A percentile compares a stretch with the other conserved stretches of the same genome.
Conservation (phyloP, 192 early-diverging fungal species). For the Backusella westeae region DNA sequence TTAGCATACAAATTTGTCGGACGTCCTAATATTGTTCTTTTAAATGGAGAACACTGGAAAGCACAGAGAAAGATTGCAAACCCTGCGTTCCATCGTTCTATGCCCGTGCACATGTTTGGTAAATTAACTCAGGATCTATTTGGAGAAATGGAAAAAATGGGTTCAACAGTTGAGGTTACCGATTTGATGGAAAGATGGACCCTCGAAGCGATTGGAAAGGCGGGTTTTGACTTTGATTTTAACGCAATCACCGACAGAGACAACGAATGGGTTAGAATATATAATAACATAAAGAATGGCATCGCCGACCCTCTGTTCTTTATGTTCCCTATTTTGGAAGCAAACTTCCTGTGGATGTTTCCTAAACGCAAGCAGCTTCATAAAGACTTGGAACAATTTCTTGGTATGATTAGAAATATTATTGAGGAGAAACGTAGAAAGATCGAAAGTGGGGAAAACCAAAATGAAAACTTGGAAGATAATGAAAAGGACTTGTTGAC, state of each 20-base stretch:
- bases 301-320: neutral
- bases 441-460: neutral
- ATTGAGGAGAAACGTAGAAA: conserved; percentile 18
- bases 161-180: neutral
- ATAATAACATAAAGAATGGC: neutral
- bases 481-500: conserved; percentile 22
- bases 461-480: neutral
- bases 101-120: conserved; percentile 28
- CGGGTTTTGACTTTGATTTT: neutral
- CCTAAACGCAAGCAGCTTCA: neutral
- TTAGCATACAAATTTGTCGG: neutral
- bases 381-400: neutral
- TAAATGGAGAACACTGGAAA: neutral
- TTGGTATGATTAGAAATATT: neutral
- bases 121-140: conserved; percentile 19
- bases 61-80: conserved; percentile 13
- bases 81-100: conserved; percentile 32
- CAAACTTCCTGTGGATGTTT: neutral
- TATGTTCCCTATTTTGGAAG: neutral
- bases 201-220: neutral
- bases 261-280: neutral
- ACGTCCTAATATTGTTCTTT: neutral
- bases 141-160: neutral
- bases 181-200: neutral
- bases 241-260: neutral